phyloP scores from a whole-genome alignment of 2,329 filamentous ascomycete species.

The Fusarium hainanense region DNA sequence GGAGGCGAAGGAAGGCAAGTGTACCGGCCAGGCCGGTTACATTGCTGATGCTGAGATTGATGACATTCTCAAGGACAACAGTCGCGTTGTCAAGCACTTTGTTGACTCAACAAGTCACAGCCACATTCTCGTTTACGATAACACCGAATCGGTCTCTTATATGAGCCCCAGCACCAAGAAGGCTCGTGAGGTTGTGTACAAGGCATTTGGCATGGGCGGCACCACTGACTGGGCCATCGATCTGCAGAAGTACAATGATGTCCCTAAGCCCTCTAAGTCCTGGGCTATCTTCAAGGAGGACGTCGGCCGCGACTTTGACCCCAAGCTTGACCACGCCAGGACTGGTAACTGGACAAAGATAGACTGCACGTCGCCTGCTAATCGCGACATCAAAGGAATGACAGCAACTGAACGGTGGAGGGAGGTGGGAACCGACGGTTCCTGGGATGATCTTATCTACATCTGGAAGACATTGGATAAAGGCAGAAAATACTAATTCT shows the following conservation, averaged over 20 bases:
- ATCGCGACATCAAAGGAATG: too few relatives aligned
- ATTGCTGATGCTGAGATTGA: conserved; percentile 1
- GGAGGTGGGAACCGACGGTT: too few relatives aligned
- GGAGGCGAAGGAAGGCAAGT: neutral
- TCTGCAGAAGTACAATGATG: neutral
- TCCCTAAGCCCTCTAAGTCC: neutral
- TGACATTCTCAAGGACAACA: neutral
- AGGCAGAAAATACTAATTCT: too few relatives aligned
- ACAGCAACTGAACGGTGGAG: too few relatives aligned
- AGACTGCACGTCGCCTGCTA: too few relatives aligned
- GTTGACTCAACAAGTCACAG: neutral
- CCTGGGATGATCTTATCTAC: too few relatives aligned
- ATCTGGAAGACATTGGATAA: too few relatives aligned
- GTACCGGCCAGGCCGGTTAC: neutral
- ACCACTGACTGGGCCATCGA: conserved; percentile 4
- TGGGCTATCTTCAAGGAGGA: neutral
- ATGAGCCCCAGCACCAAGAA: neutral
- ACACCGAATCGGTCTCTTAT: neutral
- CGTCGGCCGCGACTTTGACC: fast-evolving
- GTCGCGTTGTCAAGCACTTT: neutral
- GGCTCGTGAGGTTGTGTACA: neutral
- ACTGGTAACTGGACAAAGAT: neutral
- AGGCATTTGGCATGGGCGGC: neutral
- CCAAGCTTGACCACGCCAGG: conserved; percentile 1
- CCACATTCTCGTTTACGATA: neutral